These are phyloP conservation scores for Cercospora sojina DNA, from an alignment of 2,329 filamentous ascomycete genomes.

Conservation along the genomic window DNA sequence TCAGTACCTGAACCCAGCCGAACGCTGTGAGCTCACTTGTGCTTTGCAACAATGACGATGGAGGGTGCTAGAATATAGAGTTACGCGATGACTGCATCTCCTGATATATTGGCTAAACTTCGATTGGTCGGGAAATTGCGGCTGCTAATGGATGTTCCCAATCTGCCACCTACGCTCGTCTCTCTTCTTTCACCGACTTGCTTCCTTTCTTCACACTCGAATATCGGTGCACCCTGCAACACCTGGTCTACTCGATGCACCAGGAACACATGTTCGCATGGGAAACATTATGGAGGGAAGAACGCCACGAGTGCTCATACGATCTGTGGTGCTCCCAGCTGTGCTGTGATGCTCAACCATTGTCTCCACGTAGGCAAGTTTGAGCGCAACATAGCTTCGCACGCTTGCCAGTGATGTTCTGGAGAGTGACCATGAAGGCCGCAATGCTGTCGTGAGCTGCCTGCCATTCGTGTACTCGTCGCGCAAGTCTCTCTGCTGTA, in stretches of 20 bases:
- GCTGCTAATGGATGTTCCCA: background rate
- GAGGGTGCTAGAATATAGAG: background rate
- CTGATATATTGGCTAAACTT: background rate
- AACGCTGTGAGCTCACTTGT: background rate
- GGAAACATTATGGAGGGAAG: background rate
- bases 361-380: background rate
- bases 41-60: background rate
- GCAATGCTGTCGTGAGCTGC: background rate
- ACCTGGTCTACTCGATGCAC: background rate
- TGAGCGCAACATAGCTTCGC: background rate
- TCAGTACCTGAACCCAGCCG: background rate
- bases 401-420: background rate
- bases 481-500: background rate
- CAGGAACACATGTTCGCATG: background rate
- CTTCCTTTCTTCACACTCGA: conserved; percentile 5
- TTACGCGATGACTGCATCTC: background rate
- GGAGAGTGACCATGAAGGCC: background rate
- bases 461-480: background rate
- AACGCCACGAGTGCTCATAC: background rate
- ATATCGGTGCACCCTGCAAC: background rate
- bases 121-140: background rate
- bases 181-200: conserved; percentile 1
- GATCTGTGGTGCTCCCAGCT: background rate
- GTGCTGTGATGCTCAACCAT: background rate
- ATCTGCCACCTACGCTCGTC: conserved; percentile 1